Percentiles rank a stretch among this genome's conserved stretches.
phyloP scores from a whole-genome alignment of 2,329 filamentous ascomycete genomes.

The Coniochaeta sp. region DNA sequence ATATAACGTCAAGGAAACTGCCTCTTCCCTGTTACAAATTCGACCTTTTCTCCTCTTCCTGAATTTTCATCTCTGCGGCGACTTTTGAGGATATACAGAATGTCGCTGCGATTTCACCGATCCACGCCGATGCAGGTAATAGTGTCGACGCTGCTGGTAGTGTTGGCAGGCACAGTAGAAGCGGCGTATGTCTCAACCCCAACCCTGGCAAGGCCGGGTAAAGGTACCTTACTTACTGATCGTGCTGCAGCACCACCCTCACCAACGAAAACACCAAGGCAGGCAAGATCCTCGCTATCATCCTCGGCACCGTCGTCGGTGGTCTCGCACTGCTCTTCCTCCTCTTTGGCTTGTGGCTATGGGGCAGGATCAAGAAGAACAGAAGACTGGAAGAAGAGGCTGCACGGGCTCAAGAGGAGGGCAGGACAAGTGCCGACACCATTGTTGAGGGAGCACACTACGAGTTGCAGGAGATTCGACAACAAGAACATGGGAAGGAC shows the following conservation, averaged over 20 bases:
- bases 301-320: not conserved
- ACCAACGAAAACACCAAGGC: not conserved
- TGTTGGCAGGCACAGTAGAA: not conserved
- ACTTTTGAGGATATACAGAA: not conserved
- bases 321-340: not conserved
- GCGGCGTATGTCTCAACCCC: not conserved
- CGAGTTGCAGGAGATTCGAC: not conserved
- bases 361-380: not conserved
- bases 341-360: not conserved
- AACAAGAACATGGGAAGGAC: not conserved
- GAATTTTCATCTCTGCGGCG: not conserved
- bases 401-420: not conserved
- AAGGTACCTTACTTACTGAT: not conserved
- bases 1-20: not conserved
- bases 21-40: not conserved
- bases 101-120: not conserved
- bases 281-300: not conserved
- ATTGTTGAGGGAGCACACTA: not conserved
- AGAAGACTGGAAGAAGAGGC: not conserved
- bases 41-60: not conserved
- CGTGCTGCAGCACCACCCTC: not conserved
- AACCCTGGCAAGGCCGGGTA: not conserved
- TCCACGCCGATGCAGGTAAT: not conserved
- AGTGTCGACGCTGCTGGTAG: not conserved
- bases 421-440: not conserved